Evolutionary conservation across 768 basidiomycete species (phyloP), one percentile per base, ranked within the genome.

Genomic region (Hysterangium stoloniferum): DNA sequence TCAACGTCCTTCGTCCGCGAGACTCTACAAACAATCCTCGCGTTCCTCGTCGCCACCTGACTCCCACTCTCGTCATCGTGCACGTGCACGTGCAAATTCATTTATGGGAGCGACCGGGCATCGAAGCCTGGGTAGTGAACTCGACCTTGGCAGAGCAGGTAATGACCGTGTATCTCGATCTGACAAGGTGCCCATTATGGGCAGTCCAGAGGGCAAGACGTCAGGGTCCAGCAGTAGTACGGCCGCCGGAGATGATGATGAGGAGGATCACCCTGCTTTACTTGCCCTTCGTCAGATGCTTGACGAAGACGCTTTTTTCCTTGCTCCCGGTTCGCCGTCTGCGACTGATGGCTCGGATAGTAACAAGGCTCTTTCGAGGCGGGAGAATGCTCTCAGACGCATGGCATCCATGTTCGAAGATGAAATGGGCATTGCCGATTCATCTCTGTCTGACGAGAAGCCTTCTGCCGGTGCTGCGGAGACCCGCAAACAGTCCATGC

Each of bases 21-120:
- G n/a, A n/a, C n/a, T n/a, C n/a, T n/a, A n/a, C n/a, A n/a, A n/a
- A n/a, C n/a, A n/a, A n/a, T n/a, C n/a, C n/a, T n/a, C n/a, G n/a
- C n/a, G n/a, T 2, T 50, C 48, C 37, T 42, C 48, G 48, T 50
- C 28, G 37, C 40, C 36, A 19, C 44, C n/a, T n/a, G n/a, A n/a
- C n/a, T n/a, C n/a, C n/a, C n/a, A n/a, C n/a, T n/a, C n/a, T n/a
- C n/a, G n/a, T n/a, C n/a, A n/a, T n/a, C n/a, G n/a, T n/a, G n/a
- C n/a, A n/a, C n/a, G n/a, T n/a, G n/a, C n/a, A n/a, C n/a, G n/a
- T n/a, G n/a, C n/a, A n/a, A n/a, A n/a, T n/a, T n/a, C n/a, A n/a
- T n/a, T n/a, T n/a, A n/a, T n/a, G n/a, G 17, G 17, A n/a, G 38
- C 25, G n/a, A 40, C 38, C 11, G n/a, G 19, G 19, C 38, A 6